These are phyloP conservation scores for Citrullus amarus DNA, from an alignment of 306 rosid species.

Conservation along the genomic window DNA sequence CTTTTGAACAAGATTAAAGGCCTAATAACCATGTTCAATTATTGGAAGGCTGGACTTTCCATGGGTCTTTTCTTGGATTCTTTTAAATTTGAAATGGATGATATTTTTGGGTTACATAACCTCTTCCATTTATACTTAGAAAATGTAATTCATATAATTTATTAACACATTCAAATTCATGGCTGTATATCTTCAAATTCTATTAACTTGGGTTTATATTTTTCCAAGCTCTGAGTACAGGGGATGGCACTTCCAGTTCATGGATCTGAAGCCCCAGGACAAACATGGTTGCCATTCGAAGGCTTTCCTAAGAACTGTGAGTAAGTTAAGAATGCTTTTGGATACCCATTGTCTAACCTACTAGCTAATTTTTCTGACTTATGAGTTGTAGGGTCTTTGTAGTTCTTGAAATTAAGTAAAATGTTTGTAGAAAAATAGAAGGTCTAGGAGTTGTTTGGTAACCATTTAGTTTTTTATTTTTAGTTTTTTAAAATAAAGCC, in stretches of 20 bases:
- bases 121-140: slow-evolving; percentile 16
- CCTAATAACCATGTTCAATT: slow-evolving; percentile 66
- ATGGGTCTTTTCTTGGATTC: slow-evolving; percentile 97
- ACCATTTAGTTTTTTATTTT: too few species aligned
- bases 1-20: slow-evolving; percentile 29
- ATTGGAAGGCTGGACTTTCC: slow-evolving; percentile 92
- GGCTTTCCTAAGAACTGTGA: background rate
- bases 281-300: background rate
- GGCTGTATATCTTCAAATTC: background rate
- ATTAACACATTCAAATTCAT: background rate
- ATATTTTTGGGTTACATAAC: slow-evolving; percentile 22
- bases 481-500: too few species aligned
- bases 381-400: background rate
- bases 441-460: too few species aligned
- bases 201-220: background rate
- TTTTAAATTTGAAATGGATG: slow-evolving; percentile 51
- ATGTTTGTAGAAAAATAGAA: background rate
- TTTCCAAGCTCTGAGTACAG: background rate
- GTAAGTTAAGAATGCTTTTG: background rate
- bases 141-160: slow-evolving; percentile 12
- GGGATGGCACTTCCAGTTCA: background rate
- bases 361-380: background rate
- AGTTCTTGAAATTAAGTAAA: background rate
- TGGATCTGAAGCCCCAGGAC: background rate
- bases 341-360: background rate